Percentiles rank a stretch among this genome's conserved stretches.
Conservation (phyloP, 1,284 basidiomycete genomes). For the Tilletiopsis washingtonensis region DNA sequence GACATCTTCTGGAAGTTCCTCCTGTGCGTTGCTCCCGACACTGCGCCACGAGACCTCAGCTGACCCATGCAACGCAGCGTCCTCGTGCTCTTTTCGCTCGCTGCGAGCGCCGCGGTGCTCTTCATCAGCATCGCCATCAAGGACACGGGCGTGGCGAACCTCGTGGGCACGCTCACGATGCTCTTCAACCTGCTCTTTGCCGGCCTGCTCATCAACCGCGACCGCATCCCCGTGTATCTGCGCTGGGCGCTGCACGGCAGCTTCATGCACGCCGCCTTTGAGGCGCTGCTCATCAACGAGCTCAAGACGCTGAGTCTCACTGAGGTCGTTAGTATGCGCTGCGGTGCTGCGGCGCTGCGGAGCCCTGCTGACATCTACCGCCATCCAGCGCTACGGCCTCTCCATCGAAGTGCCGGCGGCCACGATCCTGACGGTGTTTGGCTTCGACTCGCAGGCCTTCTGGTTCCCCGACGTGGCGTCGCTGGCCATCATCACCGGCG, state of each 20-base stretch:
- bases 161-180: conserved; percentile 91
- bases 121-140: conserved; percentile 79
- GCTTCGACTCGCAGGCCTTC: conserved; percentile 10
- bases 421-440: conserved; percentile 24
- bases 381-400: conserved; percentile 36
- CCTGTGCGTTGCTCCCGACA: too few relatives aligned
- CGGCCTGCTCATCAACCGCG: conserved; percentile 86
- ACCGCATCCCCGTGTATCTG: conserved; percentile 64
- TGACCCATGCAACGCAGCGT: too few relatives aligned
- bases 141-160: conserved; percentile 76
- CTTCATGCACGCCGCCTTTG: conserved; percentile 98
- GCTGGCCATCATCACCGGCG: neutral
- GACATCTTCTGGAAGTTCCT: conserved; percentile 67
- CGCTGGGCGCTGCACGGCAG: conserved; percentile 82
- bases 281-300: conserved; percentile 90
- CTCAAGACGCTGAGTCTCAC: conserved; percentile 84
- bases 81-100: conserved; percentile 87
- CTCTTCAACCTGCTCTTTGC: conserved; percentile 88
- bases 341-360: too few relatives aligned
- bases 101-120: conserved; percentile 81
- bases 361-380: too few relatives aligned
- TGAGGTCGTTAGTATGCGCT: too few relatives aligned
- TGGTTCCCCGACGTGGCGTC: neutral
- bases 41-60: too few relatives aligned
- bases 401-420: conserved; percentile 34